phyloP scores from a whole-genome alignment of 2,329 filamentous ascomycete species.

The Phialophora verrucosa region DNA sequence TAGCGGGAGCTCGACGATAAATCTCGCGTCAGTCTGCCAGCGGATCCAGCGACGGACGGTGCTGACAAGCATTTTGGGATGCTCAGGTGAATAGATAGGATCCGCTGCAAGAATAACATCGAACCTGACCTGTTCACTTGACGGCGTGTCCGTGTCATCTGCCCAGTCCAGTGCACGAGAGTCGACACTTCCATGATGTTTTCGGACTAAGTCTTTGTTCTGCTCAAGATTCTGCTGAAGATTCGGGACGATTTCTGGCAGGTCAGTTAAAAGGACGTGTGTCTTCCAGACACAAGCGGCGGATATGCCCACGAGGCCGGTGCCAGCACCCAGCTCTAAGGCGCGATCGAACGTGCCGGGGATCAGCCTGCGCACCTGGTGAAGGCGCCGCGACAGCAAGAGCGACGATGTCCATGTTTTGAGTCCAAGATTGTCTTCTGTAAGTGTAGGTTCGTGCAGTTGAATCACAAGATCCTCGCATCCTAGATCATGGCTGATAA shows the following conservation, averaged over 20 bases:
- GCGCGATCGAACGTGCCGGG: conserved; percentile 44
- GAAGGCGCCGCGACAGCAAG: conserved; percentile 76
- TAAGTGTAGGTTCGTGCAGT: conserved; percentile 85
- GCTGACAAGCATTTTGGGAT: conserved; percentile 74
- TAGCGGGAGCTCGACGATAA: conserved; percentile 80
- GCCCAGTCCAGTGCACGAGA: conserved; percentile 74
- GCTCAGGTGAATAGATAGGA: conserved; percentile 82
- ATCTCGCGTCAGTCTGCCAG: conserved; percentile 62
- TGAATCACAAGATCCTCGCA: conserved; percentile 64
- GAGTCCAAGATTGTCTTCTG: conserved; percentile 83
- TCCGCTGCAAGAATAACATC: conserved; percentile 83
- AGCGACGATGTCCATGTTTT: conserved; percentile 97
- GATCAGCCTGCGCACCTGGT: conserved; percentile 41
- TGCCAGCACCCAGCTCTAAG: conserved; percentile 87
- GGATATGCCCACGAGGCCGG: conserved; percentile 85
- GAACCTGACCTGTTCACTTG: conserved; percentile 47
- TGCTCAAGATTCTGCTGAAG: conserved; percentile 72
- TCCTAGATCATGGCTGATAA: conserved; percentile 48
- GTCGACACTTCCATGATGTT: conserved; percentile 57
- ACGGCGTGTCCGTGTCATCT: conserved; percentile 41
- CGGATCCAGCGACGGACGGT: conserved; percentile 73
- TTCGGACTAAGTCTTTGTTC: conserved; percentile 65
- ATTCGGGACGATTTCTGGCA: conserved; percentile 83
- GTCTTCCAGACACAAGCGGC: conserved; percentile 73
- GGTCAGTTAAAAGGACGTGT: conserved; percentile 76